Evolutionary conservation across 116 monocot genomes (phyloP).

Genomic region (Iris pallida): DNA sequence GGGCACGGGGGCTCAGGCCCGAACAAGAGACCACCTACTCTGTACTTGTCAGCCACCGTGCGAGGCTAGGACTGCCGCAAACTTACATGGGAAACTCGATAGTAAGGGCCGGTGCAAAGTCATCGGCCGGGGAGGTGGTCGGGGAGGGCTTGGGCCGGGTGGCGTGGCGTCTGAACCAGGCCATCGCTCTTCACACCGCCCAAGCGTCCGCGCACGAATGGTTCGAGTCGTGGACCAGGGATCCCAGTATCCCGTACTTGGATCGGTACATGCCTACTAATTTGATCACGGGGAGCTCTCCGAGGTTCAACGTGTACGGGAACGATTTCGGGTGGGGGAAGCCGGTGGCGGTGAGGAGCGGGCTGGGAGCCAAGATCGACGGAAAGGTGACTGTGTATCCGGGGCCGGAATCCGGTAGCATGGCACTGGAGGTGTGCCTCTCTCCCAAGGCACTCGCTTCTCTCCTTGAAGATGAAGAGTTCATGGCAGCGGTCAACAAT

Average conservation of each 20-base stretch:
- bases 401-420: slow-evolving; percentile 14
- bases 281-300: neutral
- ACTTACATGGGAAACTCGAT: neutral
- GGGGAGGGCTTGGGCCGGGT: slow-evolving; percentile 1
- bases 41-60: neutral
- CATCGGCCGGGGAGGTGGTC: slow-evolving; percentile 3
- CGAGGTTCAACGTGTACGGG: slow-evolving; percentile 17
- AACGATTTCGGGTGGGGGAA: slow-evolving; percentile 20
- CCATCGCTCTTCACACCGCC: neutral
- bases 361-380: slow-evolving; percentile 9
- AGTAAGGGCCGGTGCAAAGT: neutral
- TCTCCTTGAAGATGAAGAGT: slow-evolving; percentile 11
- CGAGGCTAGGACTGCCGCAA: neutral
- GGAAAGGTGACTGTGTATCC: slow-evolving; percentile 24
- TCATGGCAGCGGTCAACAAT: slow-evolving; percentile 10
- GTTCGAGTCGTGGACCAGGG: neutral
- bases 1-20: neutral
- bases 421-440: slow-evolving; percentile 20
- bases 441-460: neutral
- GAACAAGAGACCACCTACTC: neutral
- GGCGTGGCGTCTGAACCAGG: neutral
- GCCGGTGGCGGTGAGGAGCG: slow-evolving; percentile 14
- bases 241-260: neutral
- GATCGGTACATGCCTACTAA: neutral
- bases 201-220: neutral